Evolutionary conservation across 768 basidiomycete genomes (phyloP).

Genomic region (Boletus tylopilopsis): DNA sequence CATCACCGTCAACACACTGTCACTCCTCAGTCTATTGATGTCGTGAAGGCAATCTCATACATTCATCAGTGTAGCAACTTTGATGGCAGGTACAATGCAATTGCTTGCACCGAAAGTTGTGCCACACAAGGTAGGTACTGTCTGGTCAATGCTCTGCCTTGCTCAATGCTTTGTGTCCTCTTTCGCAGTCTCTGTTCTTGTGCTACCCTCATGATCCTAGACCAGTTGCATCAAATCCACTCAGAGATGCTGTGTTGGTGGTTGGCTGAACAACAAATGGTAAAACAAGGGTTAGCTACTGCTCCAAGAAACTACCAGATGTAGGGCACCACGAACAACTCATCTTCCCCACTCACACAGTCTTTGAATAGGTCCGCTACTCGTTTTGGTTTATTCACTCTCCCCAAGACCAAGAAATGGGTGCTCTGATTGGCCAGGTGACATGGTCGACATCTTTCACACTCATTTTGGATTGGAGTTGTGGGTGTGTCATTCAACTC

Average conservation of each 20-base stretch:
- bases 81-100: constrained; percentile 90
- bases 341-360: background rate
- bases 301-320: constrained; percentile 97
- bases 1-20: constrained; percentile 79
- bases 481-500: constrained; percentile 52
- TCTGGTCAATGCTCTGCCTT: no score
- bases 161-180: background rate
- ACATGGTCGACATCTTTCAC: constrained; percentile 97
- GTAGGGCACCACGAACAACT: constrained; percentile 61
- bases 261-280: constrained; percentile 92
- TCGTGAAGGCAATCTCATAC: constrained; percentile 65
- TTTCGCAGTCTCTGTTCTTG: constrained; percentile 83
- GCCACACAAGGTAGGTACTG: constrained; percentile 69
- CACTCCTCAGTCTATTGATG: constrained; percentile 75
- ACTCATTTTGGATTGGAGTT: constrained; percentile 88
- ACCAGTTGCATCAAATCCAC: constrained; percentile 77
- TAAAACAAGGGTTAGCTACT: constrained; percentile 90
- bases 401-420: constrained; percentile 84
- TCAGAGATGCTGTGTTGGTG: constrained; percentile 83
- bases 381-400: constrained; percentile 95
- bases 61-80: constrained; percentile 82
- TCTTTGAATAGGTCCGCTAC: constrained; percentile 63
- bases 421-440: constrained; percentile 88
- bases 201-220: constrained; percentile 86
- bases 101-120: constrained; percentile 88